Percentiles rank a stretch among this genome's conserved stretches.
Evolutionary conservation across 75 land plant genomes (phyloP).

Genomic region (Picea sitchensis): DNA sequence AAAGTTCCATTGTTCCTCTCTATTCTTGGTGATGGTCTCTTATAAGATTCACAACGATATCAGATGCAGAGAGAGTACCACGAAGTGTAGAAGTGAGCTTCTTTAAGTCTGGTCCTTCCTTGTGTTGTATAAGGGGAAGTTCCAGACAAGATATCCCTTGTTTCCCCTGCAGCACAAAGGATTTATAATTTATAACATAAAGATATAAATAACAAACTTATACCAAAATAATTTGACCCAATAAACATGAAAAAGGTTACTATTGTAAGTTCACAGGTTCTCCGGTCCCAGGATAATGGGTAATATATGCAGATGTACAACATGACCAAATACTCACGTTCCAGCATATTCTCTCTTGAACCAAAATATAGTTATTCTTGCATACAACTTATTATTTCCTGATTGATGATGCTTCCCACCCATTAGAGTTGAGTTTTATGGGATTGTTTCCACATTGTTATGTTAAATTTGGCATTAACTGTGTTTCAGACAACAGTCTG

Average conservation of each 20-base stretch:
- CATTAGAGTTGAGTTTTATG: too few relatives aligned
- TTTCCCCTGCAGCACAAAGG: slow-evolving; percentile 35
- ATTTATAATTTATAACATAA: background rate
- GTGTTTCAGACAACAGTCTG: too few relatives aligned
- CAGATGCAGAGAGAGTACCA: slow-evolving; percentile 28
- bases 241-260: background rate
- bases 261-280: background rate
- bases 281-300: background rate
- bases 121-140: slow-evolving; percentile 82
- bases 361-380: too few relatives aligned
- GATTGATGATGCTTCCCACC: too few relatives aligned
- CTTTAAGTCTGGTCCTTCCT: slow-evolving; percentile 66
- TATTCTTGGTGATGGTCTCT: too few relatives aligned
- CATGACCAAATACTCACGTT: background rate
- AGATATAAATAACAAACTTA: background rate
- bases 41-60: too few relatives aligned
- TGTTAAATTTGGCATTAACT: too few relatives aligned
- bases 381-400: too few relatives aligned
- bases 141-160: slow-evolving; percentile 77
- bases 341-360: background rate
- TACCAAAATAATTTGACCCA: background rate
- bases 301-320: background rate
- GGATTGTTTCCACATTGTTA: too few relatives aligned
- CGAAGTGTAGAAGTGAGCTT: slow-evolving; percentile 45
- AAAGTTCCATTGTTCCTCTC: too few relatives aligned